phyloP scores from a whole-genome alignment of 108 stramenopile species.

The Nannochloropsis oceanica region DNA sequence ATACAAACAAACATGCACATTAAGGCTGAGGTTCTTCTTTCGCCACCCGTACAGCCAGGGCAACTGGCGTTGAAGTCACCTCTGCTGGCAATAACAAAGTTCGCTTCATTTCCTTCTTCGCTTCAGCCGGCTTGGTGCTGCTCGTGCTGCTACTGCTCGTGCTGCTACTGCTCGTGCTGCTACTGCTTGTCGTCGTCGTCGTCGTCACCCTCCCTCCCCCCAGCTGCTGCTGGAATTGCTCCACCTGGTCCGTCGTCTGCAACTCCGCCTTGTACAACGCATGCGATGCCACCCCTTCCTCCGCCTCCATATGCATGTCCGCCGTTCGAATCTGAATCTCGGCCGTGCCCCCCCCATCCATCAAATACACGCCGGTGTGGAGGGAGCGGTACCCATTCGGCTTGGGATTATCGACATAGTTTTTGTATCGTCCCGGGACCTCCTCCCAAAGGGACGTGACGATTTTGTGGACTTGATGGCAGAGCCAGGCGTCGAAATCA shows the following conservation, averaged over 20 bases:
- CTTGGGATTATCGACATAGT: constrained; percentile 69
- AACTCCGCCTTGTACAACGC: not conserved
- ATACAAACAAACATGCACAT: too few relatives aligned
- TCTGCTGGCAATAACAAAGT: not conserved
- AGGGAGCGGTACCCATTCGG: constrained; percentile 76
- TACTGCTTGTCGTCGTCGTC: too few relatives aligned
- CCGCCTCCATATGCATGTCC: constrained; percentile 74
- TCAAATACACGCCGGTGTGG: constrained; percentile 45
- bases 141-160: too few relatives aligned
- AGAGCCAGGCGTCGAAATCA: not conserved
- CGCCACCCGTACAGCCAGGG: too few relatives aligned
- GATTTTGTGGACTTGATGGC: not conserved
- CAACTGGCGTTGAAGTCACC: too few relatives aligned
- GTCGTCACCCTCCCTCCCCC: not conserved
- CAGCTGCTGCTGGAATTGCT: not conserved
- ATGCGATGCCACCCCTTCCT: constrained; percentile 74
- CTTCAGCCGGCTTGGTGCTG: too few relatives aligned
- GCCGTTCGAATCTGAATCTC: constrained; percentile 79
- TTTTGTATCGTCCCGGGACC: constrained; percentile 52
- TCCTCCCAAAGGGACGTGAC: constrained; percentile 1
- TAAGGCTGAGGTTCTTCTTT: too few relatives aligned
- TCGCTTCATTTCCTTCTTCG: not conserved
- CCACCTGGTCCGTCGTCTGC: not conserved
- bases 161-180: too few relatives aligned
- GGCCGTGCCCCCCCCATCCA: not conserved